Percentiles rank a stretch among this genome's conserved stretches.
These are phyloP conservation scores for Tolypocladium cylindrosporum DNA, from an alignment of 2,329 filamentous ascomycete species.

Conservation along the genomic window DNA sequence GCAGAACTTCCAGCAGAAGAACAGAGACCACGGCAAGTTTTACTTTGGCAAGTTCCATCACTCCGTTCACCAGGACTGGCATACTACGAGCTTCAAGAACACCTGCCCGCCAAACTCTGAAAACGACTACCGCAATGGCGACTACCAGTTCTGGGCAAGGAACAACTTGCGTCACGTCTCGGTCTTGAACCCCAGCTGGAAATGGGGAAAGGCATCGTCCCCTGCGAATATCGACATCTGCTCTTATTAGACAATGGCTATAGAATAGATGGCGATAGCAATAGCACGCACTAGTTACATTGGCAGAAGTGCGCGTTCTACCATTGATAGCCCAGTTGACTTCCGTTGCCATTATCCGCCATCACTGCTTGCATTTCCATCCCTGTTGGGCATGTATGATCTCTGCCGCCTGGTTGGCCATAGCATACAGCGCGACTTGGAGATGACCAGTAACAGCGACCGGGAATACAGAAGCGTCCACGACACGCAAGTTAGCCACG, in stretches of 20 bases:
- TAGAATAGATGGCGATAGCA: too few relatives aligned
- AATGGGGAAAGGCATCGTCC: neutral
- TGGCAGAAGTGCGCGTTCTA: too few relatives aligned
- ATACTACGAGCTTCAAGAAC: neutral
- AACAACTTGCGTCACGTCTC: neutral
- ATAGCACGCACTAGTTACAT: too few relatives aligned
- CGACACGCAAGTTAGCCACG: constrained; percentile 24
- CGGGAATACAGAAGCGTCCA: constrained; percentile 28
- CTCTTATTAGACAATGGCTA: neutral
- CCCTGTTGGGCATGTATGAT: neutral
- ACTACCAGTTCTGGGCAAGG: neutral
- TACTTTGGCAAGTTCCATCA: neutral
- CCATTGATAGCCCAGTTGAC: too few relatives aligned
- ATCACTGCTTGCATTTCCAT: neutral
- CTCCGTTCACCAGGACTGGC: neutral
- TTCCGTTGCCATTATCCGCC: neutral
- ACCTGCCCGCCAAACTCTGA: neutral
- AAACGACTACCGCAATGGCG: neutral
- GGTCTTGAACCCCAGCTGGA: neutral
- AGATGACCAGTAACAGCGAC: constrained; percentile 26
- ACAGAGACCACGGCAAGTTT: neutral
- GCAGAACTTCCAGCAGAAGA: neutral
- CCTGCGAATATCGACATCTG: neutral
- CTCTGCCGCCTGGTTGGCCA: constrained; percentile 41
- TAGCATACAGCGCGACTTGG: constrained; percentile 40